phyloP scores from a whole-genome alignment of 2,329 filamentous ascomycete genomes.

The Penicillium palitans region DNA sequence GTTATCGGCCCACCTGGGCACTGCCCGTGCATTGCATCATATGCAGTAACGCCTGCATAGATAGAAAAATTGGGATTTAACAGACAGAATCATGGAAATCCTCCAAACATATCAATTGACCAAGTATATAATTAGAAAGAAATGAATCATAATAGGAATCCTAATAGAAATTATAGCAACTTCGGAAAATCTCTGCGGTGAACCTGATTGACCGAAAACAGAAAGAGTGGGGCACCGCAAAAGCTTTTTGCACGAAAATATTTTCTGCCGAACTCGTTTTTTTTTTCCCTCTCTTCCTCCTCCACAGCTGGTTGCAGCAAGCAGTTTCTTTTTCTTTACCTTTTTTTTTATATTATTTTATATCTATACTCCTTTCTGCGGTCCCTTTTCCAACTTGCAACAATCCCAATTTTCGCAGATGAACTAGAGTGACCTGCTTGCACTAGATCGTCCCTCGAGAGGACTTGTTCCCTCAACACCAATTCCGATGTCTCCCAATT shows the following conservation, averaged over 20 bases:
- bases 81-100: not conserved
- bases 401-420: slow-evolving; percentile 29
- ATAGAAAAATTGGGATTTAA: not conserved
- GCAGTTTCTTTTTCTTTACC: not conserved
- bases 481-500: slow-evolving; percentile 33
- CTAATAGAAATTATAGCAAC: not conserved
- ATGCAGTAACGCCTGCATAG: not conserved
- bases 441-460: slow-evolving; percentile 40
- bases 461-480: slow-evolving; percentile 35
- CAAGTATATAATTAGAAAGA: not conserved
- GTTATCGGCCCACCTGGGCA: slow-evolving; percentile 1
- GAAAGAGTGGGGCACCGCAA: slow-evolving; percentile 4
- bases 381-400: not conserved
- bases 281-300: slow-evolving; percentile 28
- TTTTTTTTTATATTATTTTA: slow-evolving; percentile 13
- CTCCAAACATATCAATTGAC: not conserved
- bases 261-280: slow-evolving; percentile 23
- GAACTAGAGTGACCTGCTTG: slow-evolving; percentile 38
- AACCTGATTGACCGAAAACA: slow-evolving; percentile 6
- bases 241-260: slow-evolving; percentile 15
- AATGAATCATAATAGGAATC: not conserved
- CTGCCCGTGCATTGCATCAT: slow-evolving; percentile 5
- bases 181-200: slow-evolving; percentile 4
- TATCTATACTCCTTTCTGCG: slow-evolving; percentile 18
- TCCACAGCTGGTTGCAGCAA: slow-evolving; percentile 17